These are phyloP conservation scores for Waltergamsia citrina DNA, from an alignment of 2,329 filamentous ascomycete genomes.

Conservation along the genomic window DNA sequence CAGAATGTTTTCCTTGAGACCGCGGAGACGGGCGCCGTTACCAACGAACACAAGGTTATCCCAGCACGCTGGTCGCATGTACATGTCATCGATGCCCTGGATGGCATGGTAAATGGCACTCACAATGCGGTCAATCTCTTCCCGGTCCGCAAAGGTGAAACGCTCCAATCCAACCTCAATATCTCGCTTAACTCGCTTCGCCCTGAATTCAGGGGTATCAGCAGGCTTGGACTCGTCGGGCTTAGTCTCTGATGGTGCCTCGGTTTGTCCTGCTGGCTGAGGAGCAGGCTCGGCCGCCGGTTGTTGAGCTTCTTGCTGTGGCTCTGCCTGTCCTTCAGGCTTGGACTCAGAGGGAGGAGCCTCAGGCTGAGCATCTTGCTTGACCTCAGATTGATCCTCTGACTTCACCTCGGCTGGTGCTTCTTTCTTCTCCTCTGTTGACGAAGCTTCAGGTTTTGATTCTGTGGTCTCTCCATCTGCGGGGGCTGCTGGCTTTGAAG, in stretches of 20 bases:
- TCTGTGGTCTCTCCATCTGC: slow-evolving; percentile 6
- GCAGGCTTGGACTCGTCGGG: slow-evolving; percentile 8
- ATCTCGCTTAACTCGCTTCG: slow-evolving; percentile 52
- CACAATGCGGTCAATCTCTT: slow-evolving; percentile 74
- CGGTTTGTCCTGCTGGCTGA: slow-evolving; percentile 9
- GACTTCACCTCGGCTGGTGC: slow-evolving; percentile 5
- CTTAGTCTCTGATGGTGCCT: slow-evolving; percentile 10
- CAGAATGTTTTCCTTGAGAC: slow-evolving; percentile 83
- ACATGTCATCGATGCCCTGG: slow-evolving; percentile 72
- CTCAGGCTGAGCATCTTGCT: slow-evolving; percentile 12
- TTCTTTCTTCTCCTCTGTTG: slow-evolving; percentile 5
- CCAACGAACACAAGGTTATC: slow-evolving; percentile 87
- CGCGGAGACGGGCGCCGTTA: slow-evolving; percentile 64
- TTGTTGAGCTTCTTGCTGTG: slow-evolving; percentile 11
- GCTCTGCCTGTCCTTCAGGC: slow-evolving; percentile 10
- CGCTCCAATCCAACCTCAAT: slow-evolving; percentile 72
- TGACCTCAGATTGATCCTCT: slow-evolving; percentile 12
- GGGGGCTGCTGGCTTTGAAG: slow-evolving; percentile 2
- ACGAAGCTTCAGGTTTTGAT: slow-evolving; percentile 16
- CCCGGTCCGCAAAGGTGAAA: slow-evolving; percentile 58
- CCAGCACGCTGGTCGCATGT: slow-evolving; percentile 81
- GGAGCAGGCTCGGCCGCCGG: slow-evolving; percentile 10
- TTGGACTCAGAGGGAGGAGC: slow-evolving; percentile 12
- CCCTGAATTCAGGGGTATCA: slow-evolving; percentile 31
- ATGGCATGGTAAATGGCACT: slow-evolving; percentile 77